A percentile compares a stretch with the other conserved stretches of the same genome.
Evolutionary conservation across 2,329 filamentous ascomycete species (phyloP).

Genomic region (Dactylellina haptotyla): DNA sequence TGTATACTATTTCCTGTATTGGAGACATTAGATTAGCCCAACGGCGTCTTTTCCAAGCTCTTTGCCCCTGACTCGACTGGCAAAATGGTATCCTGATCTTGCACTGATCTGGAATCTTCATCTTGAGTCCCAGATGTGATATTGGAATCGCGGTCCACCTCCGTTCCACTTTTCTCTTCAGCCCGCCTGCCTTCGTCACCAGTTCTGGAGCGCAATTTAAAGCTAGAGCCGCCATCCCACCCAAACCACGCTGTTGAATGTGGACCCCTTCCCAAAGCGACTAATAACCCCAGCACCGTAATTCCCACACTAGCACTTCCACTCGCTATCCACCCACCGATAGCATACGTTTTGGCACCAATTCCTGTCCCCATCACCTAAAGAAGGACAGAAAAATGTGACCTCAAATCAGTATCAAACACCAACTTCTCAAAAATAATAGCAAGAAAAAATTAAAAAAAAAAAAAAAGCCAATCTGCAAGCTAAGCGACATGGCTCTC

Average conservation of each 20-base stretch:
- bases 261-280: conserved; percentile 67
- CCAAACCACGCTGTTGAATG: conserved; percentile 70
- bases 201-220: conserved; percentile 28
- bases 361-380: conserved; percentile 61
- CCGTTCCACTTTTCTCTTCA: conserved; percentile 30
- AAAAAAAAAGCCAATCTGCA: conserved; percentile 30
- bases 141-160: conserved; percentile 10
- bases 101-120: conserved; percentile 29
- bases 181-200: conserved; percentile 17
- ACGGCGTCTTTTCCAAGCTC: conserved; percentile 17
- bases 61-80: background rate
- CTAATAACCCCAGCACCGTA: conserved; percentile 64
- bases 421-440: no score
- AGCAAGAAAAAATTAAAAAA: conserved; percentile 4
- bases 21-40: background rate
- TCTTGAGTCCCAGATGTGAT: conserved; percentile 28
- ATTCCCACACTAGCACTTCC: conserved; percentile 70
- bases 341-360: conserved; percentile 68
- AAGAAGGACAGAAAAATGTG: conserved; percentile 3
- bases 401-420: background rate
- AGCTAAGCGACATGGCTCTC: conserved; percentile 27
- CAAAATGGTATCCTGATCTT: conserved; percentile 45
- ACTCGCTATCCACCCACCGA: conserved; percentile 68
- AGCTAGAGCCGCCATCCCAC: conserved; percentile 69
- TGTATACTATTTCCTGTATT: background rate